Evolutionary conservation across 2,329 filamentous ascomycete species (phyloP), one percentile per base, ranked within the genome.

Genomic region (Metarhizium rileyi): DNA sequence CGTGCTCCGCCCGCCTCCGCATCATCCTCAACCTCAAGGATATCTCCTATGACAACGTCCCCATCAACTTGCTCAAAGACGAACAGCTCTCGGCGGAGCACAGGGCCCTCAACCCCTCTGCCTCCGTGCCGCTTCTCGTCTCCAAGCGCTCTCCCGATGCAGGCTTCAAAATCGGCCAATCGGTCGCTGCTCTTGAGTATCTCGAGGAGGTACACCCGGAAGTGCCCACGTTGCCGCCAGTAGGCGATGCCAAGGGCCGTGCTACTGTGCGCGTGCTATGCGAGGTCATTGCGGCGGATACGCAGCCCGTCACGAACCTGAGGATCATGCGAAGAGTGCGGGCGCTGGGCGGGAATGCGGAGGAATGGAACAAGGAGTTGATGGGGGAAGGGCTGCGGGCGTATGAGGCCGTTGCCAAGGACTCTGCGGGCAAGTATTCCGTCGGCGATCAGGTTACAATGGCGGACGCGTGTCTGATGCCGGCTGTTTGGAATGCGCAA

Each of bases 271-370:
- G 80, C 16, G 71, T 74, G 3, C 63, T 85, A 8, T 70, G 73
- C 4, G 59, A 66, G 47, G 76, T 84, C n/a, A 64, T 84, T 26
- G 70, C 70, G 5, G 67, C 69, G 26, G 81, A 84, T 53, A 69
- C 75, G 4, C 81, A 84, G 61, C 80, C 81, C 5, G 70, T 80
- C 1, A 81, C 80, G 1, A 83, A 83, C 55, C 60, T 78, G 18
- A 68, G 71, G 8, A 72, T 81, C 35, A 67, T 79, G 55, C 70
- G 72, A 44, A 68, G 70, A 0, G 66, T 83, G 2, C 66, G 68
- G 4, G 63, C 62, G 0, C 57, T 78, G 0, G 72, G 70, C 0
- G 66, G 63, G 1, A 70, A 68, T 1, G 65, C 69, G 1, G 68
- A 68, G 23, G 63, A 65, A 4, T 83, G 79, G 78, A 76, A 74